Conservation (phyloP, 2,329 filamentous ascomycete species). For the Acrodontium crateriforme region DNA sequence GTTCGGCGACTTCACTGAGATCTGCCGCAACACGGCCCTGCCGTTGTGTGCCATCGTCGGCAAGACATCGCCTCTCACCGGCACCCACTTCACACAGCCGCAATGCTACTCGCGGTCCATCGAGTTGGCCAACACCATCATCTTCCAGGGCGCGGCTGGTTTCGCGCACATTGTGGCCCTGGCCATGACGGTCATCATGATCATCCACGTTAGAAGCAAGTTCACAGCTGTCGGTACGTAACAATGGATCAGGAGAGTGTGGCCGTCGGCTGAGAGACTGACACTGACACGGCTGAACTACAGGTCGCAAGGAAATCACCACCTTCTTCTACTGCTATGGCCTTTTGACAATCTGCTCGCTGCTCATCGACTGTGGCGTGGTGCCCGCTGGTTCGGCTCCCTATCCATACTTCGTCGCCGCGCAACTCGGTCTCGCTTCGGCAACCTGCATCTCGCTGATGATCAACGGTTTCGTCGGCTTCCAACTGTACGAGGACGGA, state of each 20-base stretch:
- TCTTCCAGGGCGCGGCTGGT: slow-evolving; percentile 83
- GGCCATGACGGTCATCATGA: slow-evolving; percentile 92
- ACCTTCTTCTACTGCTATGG: slow-evolving; percentile 98
- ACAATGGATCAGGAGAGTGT: background rate
- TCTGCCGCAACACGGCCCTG: slow-evolving; percentile 74
- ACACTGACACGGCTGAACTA: slow-evolving; percentile 3
- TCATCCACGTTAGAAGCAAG: slow-evolving; percentile 89
- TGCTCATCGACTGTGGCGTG: slow-evolving; percentile 85
- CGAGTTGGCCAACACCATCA: slow-evolving; percentile 94
- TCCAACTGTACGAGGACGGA: slow-evolving; percentile 95
- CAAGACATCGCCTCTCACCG: slow-evolving; percentile 52
- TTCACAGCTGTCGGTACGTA: slow-evolving; percentile 88
- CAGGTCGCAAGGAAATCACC: slow-evolving; percentile 57
- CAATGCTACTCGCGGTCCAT: slow-evolving; percentile 90
- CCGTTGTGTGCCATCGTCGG: slow-evolving; percentile 82
- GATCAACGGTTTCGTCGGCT: slow-evolving; percentile 96
- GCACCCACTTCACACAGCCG: slow-evolving; percentile 59
- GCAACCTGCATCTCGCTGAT: slow-evolving; percentile 78
- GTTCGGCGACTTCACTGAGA: slow-evolving; percentile 78
- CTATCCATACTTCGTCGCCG: slow-evolving; percentile 83
- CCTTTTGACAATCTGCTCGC: slow-evolving; percentile 72
- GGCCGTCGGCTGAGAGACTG: background rate
- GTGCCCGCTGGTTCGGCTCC: slow-evolving; percentile 66
- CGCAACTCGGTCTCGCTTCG: slow-evolving; percentile 72
- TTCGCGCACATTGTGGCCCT: slow-evolving; percentile 87